Conservation (phyloP, 2,329 filamentous ascomycete genomes). For the Lasiodiplodia theobromae region DNA sequence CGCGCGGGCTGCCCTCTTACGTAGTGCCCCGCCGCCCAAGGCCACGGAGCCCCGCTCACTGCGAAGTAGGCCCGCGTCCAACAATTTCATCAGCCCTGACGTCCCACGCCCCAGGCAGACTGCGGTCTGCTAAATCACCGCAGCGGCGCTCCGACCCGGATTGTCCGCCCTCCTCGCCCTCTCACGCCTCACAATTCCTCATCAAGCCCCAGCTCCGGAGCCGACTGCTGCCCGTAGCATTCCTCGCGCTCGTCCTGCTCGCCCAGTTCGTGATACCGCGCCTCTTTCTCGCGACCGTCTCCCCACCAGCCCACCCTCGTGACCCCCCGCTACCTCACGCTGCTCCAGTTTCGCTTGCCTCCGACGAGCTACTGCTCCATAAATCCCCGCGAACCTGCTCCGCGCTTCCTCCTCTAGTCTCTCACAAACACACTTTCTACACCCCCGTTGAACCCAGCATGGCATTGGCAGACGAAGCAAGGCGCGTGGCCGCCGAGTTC, state of each 20-base stretch:
- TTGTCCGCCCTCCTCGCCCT: slow-evolving; percentile 17
- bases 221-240: slow-evolving; percentile 40
- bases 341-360: slow-evolving; percentile 7
- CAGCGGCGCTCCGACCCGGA: slow-evolving; percentile 31
- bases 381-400: slow-evolving; percentile 27
- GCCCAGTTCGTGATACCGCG: slow-evolving; percentile 47
- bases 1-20: slow-evolving; percentile 33
- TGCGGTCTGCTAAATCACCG: slow-evolving; percentile 33
- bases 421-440: slow-evolving; percentile 32
- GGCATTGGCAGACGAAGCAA: slow-evolving; percentile 71
- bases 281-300: slow-evolving; percentile 41
- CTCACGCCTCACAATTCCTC: slow-evolving; percentile 18
- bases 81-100: slow-evolving; percentile 30
- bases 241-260: slow-evolving; percentile 45
- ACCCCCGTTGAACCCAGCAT: slow-evolving; percentile 51
- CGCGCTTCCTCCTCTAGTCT: slow-evolving; percentile 8
- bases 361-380: slow-evolving; percentile 24
- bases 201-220: slow-evolving; percentile 34
- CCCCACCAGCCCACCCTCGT: slow-evolving; percentile 27
- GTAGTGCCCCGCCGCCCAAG: slow-evolving; percentile 31
- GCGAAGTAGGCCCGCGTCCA: slow-evolving; percentile 27
- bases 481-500: slow-evolving; percentile 83
- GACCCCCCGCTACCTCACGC: slow-evolving; percentile 8
- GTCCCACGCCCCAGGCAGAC: slow-evolving; percentile 32
- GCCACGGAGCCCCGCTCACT: slow-evolving; percentile 25